Percentiles rank a stretch among this genome's conserved stretches.
Conservation (phyloP, 129 eudicot species). For the Solidago caesia region DNA sequence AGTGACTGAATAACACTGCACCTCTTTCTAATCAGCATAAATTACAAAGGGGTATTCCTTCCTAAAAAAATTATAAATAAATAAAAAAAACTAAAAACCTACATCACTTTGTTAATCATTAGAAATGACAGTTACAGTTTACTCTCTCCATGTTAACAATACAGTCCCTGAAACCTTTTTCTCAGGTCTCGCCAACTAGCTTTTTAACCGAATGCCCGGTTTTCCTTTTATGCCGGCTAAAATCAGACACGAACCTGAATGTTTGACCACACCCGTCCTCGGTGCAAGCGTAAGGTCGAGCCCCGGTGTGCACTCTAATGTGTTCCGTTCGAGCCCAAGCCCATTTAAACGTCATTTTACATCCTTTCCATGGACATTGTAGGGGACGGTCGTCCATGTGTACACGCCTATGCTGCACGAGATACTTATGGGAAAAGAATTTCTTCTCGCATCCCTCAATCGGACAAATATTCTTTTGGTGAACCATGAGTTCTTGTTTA, state of each 20-base stretch:
- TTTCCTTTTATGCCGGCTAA: slow-evolving; percentile 96
- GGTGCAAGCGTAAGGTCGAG: slow-evolving; percentile 72
- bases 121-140: slow-evolving; percentile 35
- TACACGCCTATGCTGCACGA: slow-evolving; percentile 95
- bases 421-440: slow-evolving; percentile 93
- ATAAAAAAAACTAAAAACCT: slow-evolving; percentile 21
- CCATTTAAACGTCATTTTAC: slow-evolving; percentile 95
- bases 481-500: slow-evolving; percentile 64
- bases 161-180: slow-evolving; percentile 24
- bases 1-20: slow-evolving; percentile 31
- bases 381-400: slow-evolving; percentile 89
- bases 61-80: neutral
- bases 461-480: slow-evolving; percentile 74
- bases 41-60: slow-evolving; percentile 30
- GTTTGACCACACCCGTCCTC: slow-evolving; percentile 92
- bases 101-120: slow-evolving; percentile 41
- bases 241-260: slow-evolving; percentile 92
- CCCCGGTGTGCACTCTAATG: slow-evolving; percentile 93
- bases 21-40: slow-evolving; percentile 25
- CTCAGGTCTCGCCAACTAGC: slow-evolving; percentile 28
- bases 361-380: slow-evolving; percentile 97
- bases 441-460: slow-evolving; percentile 86
- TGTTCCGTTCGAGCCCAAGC: slow-evolving; percentile 99
- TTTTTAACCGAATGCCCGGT: slow-evolving; percentile 87
- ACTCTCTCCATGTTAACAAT: slow-evolving; percentile 42